Conservation (phyloP, 2,329 filamentous ascomycete genomes). For the Emydomyces testavorans region DNA sequence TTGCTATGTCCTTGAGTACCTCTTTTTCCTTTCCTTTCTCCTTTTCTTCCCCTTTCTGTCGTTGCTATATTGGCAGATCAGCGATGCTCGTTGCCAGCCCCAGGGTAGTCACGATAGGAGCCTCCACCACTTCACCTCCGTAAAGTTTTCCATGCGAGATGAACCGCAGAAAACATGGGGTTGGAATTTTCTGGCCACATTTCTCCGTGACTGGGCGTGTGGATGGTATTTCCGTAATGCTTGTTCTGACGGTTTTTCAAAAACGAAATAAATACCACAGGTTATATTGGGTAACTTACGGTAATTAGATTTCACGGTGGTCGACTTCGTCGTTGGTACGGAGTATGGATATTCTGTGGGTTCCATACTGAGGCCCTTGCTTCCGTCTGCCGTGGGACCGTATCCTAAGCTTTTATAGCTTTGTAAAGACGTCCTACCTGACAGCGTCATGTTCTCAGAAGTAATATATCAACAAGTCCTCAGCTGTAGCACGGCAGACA, state of each 20-base stretch:
- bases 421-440: not conserved
- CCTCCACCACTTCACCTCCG: not conserved
- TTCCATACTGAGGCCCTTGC: not conserved
- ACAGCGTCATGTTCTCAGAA: not conserved
- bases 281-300: not conserved
- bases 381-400: not conserved
- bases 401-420: not conserved
- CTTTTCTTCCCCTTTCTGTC: too few species aligned
- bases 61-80: not conserved
- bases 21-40: too few species aligned
- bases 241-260: not conserved
- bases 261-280: not conserved
- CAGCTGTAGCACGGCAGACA: not conserved
- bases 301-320: not conserved
- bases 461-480: not conserved
- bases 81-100: not conserved
- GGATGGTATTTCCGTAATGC: not conserved
- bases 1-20: too few species aligned
- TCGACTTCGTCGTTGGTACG: too few species aligned
- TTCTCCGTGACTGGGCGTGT: not conserved
- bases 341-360: too few species aligned
- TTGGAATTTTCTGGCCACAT: too few species aligned
- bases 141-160: not conserved
- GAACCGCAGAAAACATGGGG: not conserved
- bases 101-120: not conserved